These are phyloP conservation scores for Triglochin maritima DNA, from an alignment of 106 monocot genomes.

Conservation along the genomic window DNA sequence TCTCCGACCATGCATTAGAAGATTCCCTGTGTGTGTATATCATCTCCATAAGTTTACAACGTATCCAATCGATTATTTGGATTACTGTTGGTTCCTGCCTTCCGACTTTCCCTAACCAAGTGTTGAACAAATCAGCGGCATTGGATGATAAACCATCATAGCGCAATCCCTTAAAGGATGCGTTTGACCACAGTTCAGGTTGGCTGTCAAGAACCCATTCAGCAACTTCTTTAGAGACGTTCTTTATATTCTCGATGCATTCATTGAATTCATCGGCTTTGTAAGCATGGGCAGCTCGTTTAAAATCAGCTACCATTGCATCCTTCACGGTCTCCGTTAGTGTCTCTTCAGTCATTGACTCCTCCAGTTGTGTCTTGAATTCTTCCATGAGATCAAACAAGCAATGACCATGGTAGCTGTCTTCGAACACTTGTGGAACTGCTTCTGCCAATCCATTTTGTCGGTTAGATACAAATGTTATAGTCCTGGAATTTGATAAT, in stretches of 20 bases:
- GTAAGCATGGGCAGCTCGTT: conserved; percentile 45
- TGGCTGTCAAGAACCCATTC: conserved; percentile 67
- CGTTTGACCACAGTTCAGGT: conserved; percentile 85
- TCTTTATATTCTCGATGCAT: conserved; percentile 54
- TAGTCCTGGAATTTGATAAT: conserved; percentile 27
- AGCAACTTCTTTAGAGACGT: conserved; percentile 52
- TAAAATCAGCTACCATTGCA: conserved; percentile 36
- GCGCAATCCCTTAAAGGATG: conserved; percentile 72
- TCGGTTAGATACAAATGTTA: conserved; percentile 67
- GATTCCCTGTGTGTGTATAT: conserved; percentile 61
- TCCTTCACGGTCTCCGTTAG: conserved; percentile 34
- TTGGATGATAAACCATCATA: conserved; percentile 47
- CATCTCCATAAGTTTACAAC: conserved; percentile 93
- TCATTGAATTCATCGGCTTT: conserved; percentile 73
- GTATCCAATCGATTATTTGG: conserved; percentile 72
- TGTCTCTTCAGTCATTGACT: conserved; percentile 31
- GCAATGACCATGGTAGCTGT: conserved; percentile 45
- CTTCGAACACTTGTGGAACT: conserved; percentile 50
- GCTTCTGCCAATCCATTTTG: conserved; percentile 49
- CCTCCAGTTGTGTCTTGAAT: conserved; percentile 68
- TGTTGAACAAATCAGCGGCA: conserved; percentile 36
- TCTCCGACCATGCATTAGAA: conserved; percentile 65
- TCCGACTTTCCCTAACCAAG: conserved; percentile 48
- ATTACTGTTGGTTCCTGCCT: conserved; percentile 71
- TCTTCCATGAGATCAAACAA: conserved; percentile 54